phyloP scores from a whole-genome alignment of 139 green algal genomes.

The Volvox reticuliferus region DNA sequence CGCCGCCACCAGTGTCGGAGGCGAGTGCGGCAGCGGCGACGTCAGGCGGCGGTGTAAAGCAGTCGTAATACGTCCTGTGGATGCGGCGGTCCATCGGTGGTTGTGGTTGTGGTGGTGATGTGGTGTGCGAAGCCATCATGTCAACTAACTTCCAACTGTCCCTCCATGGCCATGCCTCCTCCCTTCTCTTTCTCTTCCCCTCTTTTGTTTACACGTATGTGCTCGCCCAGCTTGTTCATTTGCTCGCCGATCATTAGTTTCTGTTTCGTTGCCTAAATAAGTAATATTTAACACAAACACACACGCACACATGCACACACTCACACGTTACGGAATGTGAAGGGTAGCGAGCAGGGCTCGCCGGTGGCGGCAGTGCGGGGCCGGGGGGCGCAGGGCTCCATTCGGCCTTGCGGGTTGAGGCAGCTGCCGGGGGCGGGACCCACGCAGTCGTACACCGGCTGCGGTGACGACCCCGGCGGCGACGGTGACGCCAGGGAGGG shows the following conservation, averaged over 20 bases:
- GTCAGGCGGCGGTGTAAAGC: conserved; percentile 23
- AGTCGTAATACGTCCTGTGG: conserved; percentile 36
- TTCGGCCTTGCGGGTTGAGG: conserved; percentile 34
- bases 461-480: neutral
- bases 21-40: neutral
- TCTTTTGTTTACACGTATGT: too few relatives aligned
- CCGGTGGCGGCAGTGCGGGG: neutral
- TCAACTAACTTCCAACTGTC: too few relatives aligned
- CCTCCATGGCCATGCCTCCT: too few relatives aligned
- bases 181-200: too few relatives aligned
- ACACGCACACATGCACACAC: neutral
- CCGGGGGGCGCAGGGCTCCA: conserved; percentile 34
- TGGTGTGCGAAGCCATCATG: too few relatives aligned
- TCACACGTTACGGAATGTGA: conserved; percentile 38
- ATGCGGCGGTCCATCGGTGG: neutral
- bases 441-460: conserved; percentile 38
- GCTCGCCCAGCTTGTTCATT: too few relatives aligned
- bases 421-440: neutral
- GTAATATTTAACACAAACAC: too few relatives aligned
- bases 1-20: neutral
- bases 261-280: too few relatives aligned
- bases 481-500: neutral
- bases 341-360: conserved; percentile 17
- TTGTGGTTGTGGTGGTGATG: neutral
- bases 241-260: too few relatives aligned